Base-by-base conservation (phyloP, 768 basidiomycete genomes). In the Podaxis pistillaris region DNA sequence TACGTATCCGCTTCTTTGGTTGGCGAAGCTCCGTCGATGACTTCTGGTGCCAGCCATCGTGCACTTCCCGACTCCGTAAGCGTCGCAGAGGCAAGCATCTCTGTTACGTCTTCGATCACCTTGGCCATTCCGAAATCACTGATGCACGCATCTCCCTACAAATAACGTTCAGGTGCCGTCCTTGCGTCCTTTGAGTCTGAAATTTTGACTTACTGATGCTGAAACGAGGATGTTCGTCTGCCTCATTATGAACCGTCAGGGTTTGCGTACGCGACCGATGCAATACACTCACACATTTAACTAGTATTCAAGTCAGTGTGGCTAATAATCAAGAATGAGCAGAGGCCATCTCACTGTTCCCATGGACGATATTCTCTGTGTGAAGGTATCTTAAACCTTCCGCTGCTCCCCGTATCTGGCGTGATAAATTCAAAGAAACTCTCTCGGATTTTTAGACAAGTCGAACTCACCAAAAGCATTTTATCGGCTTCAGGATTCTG, bases 121-220 rank as follows among this genome's bases (percentile, higher is more conserved):
- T 84, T 86, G 17, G 86, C 82, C 74, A 87, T 81, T 47, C 86
- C 86, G 68, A 88, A 88, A 66, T 88, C 86, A 63, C 83, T 84
- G 13, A 88, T 82, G 36, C 82, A 76, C 26, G 86, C 81, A 64
- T 82, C 74, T 12, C 78, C 81, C 86, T 87, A 56, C 3, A 46
- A 36, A 56, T 62, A 37, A 36, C 17, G 51, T 60, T 63, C 52
- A 52, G 38, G 37, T 38, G 17, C 11, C 17, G 17, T 36, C 13
- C 30, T 8, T 30, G 30, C 30, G 8, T 30, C 49, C 58, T 41
- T 60, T 46, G 26, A 8, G 33, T 12, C 15, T 44, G 28, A 64
- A n/a, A 46, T 6, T 47, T 50, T n/a, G 60, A 61, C 73, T 66
- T 62, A 84, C 86, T 60, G 76, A 70, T 19, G 72, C 70, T 2